Percentiles rank a stretch among this genome's conserved stretches.
Conservation (phyloP, 257 asterid genomes). For the Thymus quinquecostatus region DNA sequence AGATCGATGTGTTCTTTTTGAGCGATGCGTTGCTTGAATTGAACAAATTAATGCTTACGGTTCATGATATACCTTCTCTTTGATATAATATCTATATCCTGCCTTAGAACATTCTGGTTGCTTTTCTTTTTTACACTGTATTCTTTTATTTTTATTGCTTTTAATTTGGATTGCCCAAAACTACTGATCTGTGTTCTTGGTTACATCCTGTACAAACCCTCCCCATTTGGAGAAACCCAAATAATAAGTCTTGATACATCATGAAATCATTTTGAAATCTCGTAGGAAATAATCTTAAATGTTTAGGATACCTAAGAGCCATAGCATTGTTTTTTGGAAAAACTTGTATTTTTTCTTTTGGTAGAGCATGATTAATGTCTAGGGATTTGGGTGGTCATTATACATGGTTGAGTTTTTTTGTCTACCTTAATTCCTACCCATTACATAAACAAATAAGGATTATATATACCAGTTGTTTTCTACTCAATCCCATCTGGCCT, state of each 20-base stretch:
- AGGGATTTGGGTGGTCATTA: no score
- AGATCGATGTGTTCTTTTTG: slow-evolving; percentile 18
- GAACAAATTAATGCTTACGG: slow-evolving; percentile 9
- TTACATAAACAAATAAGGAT: no score
- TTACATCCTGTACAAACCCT: slow-evolving; percentile 8
- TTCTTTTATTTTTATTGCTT: background rate
- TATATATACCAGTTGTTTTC: no score
- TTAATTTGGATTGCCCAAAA: background rate
- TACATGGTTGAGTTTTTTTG: no score
- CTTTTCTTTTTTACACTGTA: background rate
- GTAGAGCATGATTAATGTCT: background rate
- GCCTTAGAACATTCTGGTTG: background rate
- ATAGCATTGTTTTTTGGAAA: slow-evolving; percentile 15
- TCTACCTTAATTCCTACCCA: no score
- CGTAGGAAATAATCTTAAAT: background rate
- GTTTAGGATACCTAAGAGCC: slow-evolving; percentile 11
- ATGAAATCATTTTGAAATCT: slow-evolving; percentile 5
- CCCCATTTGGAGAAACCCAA: slow-evolving; percentile 12
- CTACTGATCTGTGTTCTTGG: slow-evolving; percentile 23
- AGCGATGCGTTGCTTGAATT: slow-evolving; percentile 12
- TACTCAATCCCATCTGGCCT: no score
- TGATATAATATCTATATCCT: background rate
- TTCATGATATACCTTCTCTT: slow-evolving; percentile 12
- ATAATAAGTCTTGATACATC: background rate
- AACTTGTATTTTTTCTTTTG: slow-evolving; percentile 11